Percentiles rank a stretch among this genome's conserved stretches.
Evolutionary conservation across 2,329 filamentous ascomycete species (phyloP).

Genomic region (Lithohypha guttulata): DNA sequence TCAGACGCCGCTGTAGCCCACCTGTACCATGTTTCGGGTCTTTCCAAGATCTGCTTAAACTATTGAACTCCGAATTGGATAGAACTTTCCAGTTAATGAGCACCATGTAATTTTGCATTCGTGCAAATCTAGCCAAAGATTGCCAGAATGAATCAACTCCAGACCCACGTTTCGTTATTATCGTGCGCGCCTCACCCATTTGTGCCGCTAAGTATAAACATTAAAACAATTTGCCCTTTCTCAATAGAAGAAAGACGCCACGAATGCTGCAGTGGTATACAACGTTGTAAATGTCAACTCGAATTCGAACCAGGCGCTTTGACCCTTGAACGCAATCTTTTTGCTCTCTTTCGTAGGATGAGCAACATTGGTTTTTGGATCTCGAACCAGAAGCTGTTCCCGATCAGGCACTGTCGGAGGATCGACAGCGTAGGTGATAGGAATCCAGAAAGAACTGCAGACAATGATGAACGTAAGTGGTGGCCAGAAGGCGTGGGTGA

Average conservation of each 20-base stretch:
- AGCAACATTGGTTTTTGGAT: conserved; percentile 41
- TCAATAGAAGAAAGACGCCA: conserved; percentile 32
- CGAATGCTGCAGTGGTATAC: conserved; percentile 43
- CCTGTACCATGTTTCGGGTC: no score
- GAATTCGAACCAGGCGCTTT: conserved; percentile 47
- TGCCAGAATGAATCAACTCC: no score
- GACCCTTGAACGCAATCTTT: conserved; percentile 45
- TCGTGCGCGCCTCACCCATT: no score
- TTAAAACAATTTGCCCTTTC: no score
- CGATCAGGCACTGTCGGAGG: conserved; percentile 49
- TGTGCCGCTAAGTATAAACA: no score
- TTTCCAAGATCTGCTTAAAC: no score
- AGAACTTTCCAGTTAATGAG: no score
- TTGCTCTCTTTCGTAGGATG: conserved; percentile 38
- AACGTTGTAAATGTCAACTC: conserved; percentile 43
- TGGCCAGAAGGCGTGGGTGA: conserved; percentile 54
- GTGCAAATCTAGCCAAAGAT: no score
- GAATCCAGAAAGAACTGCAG: conserved; percentile 47
- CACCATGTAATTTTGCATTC: no score
- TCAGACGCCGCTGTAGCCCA: no score
- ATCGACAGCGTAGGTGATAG: conserved; percentile 50
- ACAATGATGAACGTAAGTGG: conserved; percentile 48
- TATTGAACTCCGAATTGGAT: no score
- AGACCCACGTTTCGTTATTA: no score
- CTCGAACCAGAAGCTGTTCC: conserved; percentile 45